Evolutionary conservation across 139 green algal species (phyloP).

Genomic region (Chlamydomonas urium): DNA sequence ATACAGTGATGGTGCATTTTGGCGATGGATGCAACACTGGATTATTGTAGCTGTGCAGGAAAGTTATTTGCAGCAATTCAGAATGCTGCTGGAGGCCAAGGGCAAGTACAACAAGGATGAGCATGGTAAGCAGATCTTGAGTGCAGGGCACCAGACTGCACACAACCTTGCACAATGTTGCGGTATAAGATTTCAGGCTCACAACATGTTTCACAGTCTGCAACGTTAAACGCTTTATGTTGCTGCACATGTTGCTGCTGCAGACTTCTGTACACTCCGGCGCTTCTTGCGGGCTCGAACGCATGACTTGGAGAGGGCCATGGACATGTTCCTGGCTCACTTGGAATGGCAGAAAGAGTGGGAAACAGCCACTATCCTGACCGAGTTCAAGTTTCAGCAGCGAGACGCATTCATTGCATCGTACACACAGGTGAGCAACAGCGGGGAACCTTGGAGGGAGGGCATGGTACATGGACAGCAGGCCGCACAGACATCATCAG

Average conservation of each 20-base stretch:
- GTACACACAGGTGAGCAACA: conserved; percentile 72
- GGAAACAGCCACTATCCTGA: conserved; percentile 61
- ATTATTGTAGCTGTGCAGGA: conserved; percentile 28
- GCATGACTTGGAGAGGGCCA: conserved; percentile 52
- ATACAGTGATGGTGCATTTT: conserved; percentile 19
- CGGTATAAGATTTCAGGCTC: background rate
- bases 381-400: conserved; percentile 87
- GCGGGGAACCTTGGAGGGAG: background rate
- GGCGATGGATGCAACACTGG: too few relatives aligned
- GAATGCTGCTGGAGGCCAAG: conserved; percentile 22
- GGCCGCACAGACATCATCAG: background rate
- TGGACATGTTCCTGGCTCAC: conserved; percentile 46
- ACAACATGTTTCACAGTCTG: background rate
- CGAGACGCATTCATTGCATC: conserved; percentile 77
- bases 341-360: conserved; percentile 56
- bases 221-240: background rate
- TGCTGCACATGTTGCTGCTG: background rate
- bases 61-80: conserved; percentile 46
- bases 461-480: background rate
- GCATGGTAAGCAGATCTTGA: conserved; percentile 19
- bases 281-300: conserved; percentile 55
- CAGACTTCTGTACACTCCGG: conserved; percentile 47
- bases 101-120: conserved; percentile 32
- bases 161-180: background rate
- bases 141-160: background rate